Conservation (phyloP, 768 basidiomycete genomes). For the Hericium rajendrae region DNA sequence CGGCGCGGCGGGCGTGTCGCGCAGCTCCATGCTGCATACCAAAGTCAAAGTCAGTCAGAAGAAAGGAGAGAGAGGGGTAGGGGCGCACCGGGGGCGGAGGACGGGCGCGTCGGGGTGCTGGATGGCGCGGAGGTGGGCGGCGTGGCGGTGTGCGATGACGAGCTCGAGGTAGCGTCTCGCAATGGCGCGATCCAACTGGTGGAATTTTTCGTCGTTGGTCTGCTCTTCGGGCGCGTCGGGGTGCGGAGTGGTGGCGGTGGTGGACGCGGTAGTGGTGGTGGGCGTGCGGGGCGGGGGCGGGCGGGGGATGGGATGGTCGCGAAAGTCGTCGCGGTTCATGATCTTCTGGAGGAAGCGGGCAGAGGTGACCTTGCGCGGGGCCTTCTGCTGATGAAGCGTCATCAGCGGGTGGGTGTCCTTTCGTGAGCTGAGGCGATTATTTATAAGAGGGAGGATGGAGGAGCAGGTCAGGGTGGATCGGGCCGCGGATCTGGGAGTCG, state of each 20-base stretch:
- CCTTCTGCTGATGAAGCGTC: neutral
- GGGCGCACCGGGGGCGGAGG: slow-evolving; percentile 14
- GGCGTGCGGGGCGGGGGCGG: neutral
- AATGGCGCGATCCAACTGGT: slow-evolving; percentile 11
- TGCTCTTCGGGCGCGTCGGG: neutral
- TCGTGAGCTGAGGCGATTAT: neutral
- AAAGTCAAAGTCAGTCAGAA: neutral
- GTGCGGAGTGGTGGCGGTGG: neutral
- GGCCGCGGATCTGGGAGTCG: neutral
- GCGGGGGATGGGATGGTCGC: neutral
- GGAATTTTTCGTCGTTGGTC: slow-evolving; percentile 1
- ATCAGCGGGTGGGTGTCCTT: too few relatives aligned
- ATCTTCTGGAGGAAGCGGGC: neutral
- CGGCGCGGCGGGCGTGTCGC: slow-evolving; percentile 33
- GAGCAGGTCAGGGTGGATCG: neutral
- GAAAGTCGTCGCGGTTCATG: neutral
- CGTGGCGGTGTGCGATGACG: slow-evolving; percentile 11
- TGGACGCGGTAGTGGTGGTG: neutral
- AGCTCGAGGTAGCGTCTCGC: slow-evolving; percentile 10
- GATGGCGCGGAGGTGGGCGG: slow-evolving; percentile 1
- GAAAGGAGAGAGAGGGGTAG: neutral
- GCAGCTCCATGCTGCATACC: slow-evolving; percentile 32
- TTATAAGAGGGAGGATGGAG: neutral
- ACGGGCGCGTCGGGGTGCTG: neutral
- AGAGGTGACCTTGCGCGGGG: neutral